Evolutionary conservation across 169 alveolate species (phyloP).

Genomic region (Sarcocystis neurona): DNA sequence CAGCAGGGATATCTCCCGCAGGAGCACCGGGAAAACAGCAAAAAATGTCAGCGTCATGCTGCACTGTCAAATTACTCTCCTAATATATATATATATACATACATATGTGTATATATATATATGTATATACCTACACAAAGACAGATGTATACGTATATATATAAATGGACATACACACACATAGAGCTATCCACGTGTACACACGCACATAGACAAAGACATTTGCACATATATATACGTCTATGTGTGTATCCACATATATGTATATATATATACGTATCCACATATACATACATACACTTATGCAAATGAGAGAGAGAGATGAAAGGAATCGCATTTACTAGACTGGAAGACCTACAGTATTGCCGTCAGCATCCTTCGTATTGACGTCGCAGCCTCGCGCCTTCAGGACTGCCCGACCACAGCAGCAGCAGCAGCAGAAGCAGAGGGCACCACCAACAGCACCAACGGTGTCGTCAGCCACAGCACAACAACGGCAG

Average conservation of each 20-base stretch:
- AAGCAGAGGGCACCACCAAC: too few species aligned
- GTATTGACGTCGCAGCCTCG: background rate
- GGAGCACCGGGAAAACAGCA: too few species aligned
- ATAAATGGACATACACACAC: background rate
- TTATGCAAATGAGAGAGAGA: background rate
- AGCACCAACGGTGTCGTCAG: too few species aligned
- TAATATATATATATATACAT: background rate
- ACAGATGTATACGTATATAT: background rate
- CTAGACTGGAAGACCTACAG: background rate
- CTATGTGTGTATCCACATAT: background rate
- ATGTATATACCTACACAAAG: background rate
- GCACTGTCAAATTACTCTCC: too few species aligned
- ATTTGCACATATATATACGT: background rate
- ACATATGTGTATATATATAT: background rate
- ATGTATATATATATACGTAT: too few species aligned
- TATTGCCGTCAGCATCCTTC: constrained; percentile 5
- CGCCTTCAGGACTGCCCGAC: constrained; percentile 4
- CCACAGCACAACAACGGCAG: too few species aligned
- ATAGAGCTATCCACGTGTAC: background rate
- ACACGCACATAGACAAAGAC: too few species aligned
- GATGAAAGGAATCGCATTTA: background rate
- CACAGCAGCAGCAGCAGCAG: background rate
- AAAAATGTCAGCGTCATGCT: too few species aligned
- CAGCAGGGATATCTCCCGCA: too few species aligned
- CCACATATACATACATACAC: background rate